A percentile compares a stretch with the other conserved stretches of the same genome.
Conservation (phyloP, 2,329 filamentous ascomycete species). For the Tetracladium maxilliforme region DNA sequence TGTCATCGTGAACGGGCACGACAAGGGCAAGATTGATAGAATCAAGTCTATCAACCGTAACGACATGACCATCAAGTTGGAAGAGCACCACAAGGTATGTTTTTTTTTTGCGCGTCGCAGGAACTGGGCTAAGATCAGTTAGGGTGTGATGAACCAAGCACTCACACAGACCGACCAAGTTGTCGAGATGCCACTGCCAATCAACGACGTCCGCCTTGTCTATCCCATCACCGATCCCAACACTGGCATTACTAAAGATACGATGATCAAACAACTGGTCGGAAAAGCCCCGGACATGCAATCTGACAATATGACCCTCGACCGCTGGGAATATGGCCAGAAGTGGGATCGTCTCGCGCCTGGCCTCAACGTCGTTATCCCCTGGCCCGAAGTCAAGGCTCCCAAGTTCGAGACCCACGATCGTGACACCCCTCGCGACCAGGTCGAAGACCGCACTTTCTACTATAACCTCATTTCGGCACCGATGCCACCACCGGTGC, state of each 20-base stretch:
- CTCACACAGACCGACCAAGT: too few relatives aligned
- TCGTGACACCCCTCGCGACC: conserved; percentile 60
- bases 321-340: conserved; percentile 31
- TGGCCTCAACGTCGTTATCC: conserved; percentile 57
- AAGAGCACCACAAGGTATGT: conserved; percentile 49
- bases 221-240: conserved; percentile 53
- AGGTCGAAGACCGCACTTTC: conserved; percentile 63
- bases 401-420: conserved; percentile 36
- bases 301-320: conserved; percentile 29
- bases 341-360: conserved; percentile 47
- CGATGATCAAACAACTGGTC: conserved; percentile 60
- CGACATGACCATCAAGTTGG: conserved; percentile 43
- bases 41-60: conserved; percentile 41
- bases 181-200: conserved; percentile 42
- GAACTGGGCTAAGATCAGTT: background rate
- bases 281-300: too few relatives aligned
- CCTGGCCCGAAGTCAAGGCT: conserved; percentile 51
- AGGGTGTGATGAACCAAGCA: conserved; percentile 2
- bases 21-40: conserved; percentile 73
- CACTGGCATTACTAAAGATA: conserved; percentile 54
- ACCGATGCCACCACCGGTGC: conserved; percentile 64
- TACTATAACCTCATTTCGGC: conserved; percentile 61
- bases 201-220: conserved; percentile 68
- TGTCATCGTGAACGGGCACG: conserved; percentile 61
- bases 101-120: too few relatives aligned